Evolutionary conservation across 2,329 filamentous ascomycete genomes (phyloP).

Genomic region (Stachybotrys echinatus): DNA sequence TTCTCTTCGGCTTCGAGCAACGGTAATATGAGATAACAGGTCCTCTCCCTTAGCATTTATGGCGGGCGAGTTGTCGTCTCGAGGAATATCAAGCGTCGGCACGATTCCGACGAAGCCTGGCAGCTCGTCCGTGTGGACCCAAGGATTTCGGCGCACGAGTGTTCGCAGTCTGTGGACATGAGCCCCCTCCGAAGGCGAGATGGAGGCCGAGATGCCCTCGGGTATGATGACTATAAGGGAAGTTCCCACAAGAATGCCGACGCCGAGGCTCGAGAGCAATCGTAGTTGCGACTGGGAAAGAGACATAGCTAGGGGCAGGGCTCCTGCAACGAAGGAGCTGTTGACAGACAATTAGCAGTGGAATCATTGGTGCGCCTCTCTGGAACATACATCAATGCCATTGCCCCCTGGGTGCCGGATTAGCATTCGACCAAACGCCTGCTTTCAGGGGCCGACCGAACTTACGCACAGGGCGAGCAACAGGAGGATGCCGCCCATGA

Average conservation of each 20-base stretch:
- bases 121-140: slow-evolving; percentile 16
- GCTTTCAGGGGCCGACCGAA: slow-evolving; percentile 7
- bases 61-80: slow-evolving; percentile 2
- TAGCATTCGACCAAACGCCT: neutral
- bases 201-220: slow-evolving; percentile 88
- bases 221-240: slow-evolving; percentile 96
- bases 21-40: neutral
- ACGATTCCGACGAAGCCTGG: slow-evolving; percentile 17
- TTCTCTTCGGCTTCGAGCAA: slow-evolving; percentile 3
- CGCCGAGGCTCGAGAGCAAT: slow-evolving; percentile 85
- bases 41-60: neutral
- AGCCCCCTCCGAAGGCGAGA: slow-evolving; percentile 44
- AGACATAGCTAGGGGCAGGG: slow-evolving; percentile 82
- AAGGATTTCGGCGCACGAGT: slow-evolving; percentile 25
- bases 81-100: slow-evolving; percentile 9
- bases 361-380: slow-evolving; percentile 8
- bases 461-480: slow-evolving; percentile 36
- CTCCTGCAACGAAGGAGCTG: slow-evolving; percentile 91
- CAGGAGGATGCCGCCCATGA: slow-evolving; percentile 34
- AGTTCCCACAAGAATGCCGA: slow-evolving; percentile 90
- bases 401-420: slow-evolving; percentile 38
- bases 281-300: slow-evolving; percentile 83
- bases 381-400: slow-evolving; percentile 51
- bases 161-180: slow-evolving; percentile 30
- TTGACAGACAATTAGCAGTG: slow-evolving; percentile 8